Percentiles rank a stretch among this genome's conserved stretches.
phyloP scores from a whole-genome alignment of 257 asterid genomes.

The Plantago major region DNA sequence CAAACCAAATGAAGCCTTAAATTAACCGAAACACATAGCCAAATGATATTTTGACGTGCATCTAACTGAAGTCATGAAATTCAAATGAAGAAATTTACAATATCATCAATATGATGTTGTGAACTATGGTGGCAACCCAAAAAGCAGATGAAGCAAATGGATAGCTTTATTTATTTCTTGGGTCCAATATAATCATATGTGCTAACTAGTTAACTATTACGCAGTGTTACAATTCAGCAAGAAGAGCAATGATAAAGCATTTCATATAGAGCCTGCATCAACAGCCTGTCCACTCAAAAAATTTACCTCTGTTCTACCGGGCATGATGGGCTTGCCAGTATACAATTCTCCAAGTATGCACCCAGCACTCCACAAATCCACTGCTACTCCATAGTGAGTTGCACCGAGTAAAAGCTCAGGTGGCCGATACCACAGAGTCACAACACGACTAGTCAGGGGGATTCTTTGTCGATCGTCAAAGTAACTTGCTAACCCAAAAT shows the following conservation, averaged over 20 bases:
- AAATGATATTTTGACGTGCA: too few species aligned
- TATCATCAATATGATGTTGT: too few species aligned
- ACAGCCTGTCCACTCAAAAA: not conserved
- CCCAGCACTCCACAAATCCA: conserved; percentile 94
- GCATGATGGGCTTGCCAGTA: conserved; percentile 73
- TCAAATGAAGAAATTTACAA: too few species aligned
- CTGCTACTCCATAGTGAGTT: conserved; percentile 65
- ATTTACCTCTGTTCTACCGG: conserved; percentile 90
- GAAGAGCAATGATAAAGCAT: not conserved
- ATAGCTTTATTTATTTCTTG: too few species aligned
- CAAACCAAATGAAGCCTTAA: too few species aligned
- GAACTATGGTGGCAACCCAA: too few species aligned
- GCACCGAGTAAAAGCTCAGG: conserved; percentile 93
- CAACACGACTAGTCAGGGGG: conserved; percentile 92
- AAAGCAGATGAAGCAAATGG: too few species aligned
- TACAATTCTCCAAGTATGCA: conserved; percentile 83
- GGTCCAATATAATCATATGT: not conserved
- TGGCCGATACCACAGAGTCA: conserved; percentile 94
- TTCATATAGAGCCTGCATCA: not conserved
- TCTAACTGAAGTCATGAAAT: too few species aligned
- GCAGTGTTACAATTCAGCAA: not conserved
- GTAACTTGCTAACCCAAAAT: conserved; percentile 83
- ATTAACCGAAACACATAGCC: too few species aligned
- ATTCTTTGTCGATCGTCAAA: conserved; percentile 48
- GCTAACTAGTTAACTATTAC: too few species aligned